Evolutionary conservation across 73 alveolate genomes (phyloP).

Genomic region (Paramecium biaurelia): DNA sequence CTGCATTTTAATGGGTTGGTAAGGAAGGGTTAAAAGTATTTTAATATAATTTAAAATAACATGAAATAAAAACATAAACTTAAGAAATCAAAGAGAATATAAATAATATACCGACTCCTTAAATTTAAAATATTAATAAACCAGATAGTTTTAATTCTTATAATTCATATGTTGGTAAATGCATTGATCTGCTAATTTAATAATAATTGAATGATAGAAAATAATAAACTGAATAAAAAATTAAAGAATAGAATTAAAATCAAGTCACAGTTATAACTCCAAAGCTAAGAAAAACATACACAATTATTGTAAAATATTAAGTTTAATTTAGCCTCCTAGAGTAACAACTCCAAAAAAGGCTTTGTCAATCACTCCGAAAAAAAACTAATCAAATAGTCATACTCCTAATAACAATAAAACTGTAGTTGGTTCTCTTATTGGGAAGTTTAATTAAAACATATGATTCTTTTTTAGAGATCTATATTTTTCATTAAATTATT

Average conservation of each 20-base stretch:
- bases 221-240: constrained; percentile 23
- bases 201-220: background rate
- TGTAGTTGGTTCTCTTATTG: constrained; percentile 23
- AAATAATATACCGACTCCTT: background rate
- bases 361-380: background rate
- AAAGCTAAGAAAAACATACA: constrained; percentile 37
- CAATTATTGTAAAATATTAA: constrained; percentile 25
- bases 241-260: background rate
- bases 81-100: background rate
- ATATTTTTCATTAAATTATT: background rate
- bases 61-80: background rate
- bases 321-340: constrained; percentile 19
- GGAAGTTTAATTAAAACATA: constrained; percentile 30
- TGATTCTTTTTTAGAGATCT: constrained; percentile 1
- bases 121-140: background rate
- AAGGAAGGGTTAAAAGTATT: constrained; percentile 66
- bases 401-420: constrained; percentile 20
- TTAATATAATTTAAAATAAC: background rate
- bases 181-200: background rate
- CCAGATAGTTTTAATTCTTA: background rate
- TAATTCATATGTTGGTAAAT: background rate
- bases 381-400: background rate
- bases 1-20: constrained; percentile 87
- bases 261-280: constrained; percentile 16
- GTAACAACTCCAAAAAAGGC: constrained; percentile 40